Percentiles rank a stretch among this genome's conserved stretches.
These are phyloP conservation scores for Pythium brachiatum DNA, from an alignment of 352 stramenopile species.

Conservation along the genomic window DNA sequence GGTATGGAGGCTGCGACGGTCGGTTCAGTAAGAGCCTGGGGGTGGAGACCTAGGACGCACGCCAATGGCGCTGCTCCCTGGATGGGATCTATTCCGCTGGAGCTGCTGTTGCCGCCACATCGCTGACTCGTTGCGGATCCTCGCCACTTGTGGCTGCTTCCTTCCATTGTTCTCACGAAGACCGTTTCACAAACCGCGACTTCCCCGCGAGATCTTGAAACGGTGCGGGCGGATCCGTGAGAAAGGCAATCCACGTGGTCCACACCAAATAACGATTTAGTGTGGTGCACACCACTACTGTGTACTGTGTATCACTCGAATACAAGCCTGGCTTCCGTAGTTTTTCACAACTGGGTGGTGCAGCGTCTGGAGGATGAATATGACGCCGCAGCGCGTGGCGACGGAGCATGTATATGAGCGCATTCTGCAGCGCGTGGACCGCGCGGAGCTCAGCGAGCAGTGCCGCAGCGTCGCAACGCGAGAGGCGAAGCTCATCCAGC, in stretches of 20 bases:
- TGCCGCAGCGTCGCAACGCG: slow-evolving; percentile 7
- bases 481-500: neutral
- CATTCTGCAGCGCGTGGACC: slow-evolving; percentile 22
- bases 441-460: slow-evolving; percentile 8
- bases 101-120: neutral
- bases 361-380: neutral
- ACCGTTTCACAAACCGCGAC: neutral
- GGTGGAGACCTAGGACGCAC: neutral
- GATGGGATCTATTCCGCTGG: neutral
- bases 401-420: slow-evolving; percentile 15
- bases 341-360: too few species aligned
- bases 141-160: neutral
- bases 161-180: slow-evolving; percentile 8
- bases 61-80: too few species aligned
- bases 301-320: neutral
- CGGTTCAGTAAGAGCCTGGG: neutral
- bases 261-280: neutral
- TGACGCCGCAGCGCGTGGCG: too few species aligned
- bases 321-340: too few species aligned
- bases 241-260: neutral
- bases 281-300: neutral
- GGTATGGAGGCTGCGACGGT: neutral
- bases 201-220: slow-evolving; percentile 10
- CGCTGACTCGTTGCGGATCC: neutral
- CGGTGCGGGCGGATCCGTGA: neutral